A percentile compares a stretch with the other conserved stretches of the same genome.
phyloP scores from a whole-genome alignment of 108 stramenopile species.

The Pseudonitzschia multiseries region DNA sequence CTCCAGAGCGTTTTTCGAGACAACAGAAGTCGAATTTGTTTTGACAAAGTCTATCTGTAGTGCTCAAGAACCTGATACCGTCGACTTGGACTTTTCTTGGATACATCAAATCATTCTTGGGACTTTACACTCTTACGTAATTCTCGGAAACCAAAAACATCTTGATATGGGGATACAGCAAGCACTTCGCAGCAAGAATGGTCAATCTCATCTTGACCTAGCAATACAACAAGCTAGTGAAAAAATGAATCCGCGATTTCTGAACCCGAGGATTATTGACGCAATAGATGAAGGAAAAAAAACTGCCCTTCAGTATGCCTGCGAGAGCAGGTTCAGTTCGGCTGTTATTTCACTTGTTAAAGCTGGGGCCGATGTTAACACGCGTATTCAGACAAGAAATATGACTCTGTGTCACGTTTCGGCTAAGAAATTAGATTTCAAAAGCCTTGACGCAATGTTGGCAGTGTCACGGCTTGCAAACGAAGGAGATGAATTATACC shows the following conservation, averaged over 20 bases:
- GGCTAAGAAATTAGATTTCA: slow-evolving; percentile 57
- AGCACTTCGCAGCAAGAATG: slow-evolving; percentile 16
- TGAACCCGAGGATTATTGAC: slow-evolving; percentile 58
- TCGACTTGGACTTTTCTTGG: slow-evolving; percentile 42
- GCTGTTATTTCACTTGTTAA: slow-evolving; percentile 60
- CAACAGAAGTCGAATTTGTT: slow-evolving; percentile 43
- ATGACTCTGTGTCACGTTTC: slow-evolving; percentile 62
- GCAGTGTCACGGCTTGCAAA: slow-evolving; percentile 64
- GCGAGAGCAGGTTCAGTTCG: slow-evolving; percentile 38
- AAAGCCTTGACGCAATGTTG: slow-evolving; percentile 55
- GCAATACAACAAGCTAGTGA: slow-evolving; percentile 16
- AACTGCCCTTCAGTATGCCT: slow-evolving; percentile 81
- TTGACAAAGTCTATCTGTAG: slow-evolving; percentile 53
- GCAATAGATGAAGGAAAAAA: slow-evolving; percentile 61
- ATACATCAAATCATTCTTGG: slow-evolving; percentile 80
- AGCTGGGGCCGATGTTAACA: slow-evolving; percentile 67
- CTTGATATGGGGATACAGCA: slow-evolving; percentile 52
- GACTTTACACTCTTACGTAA: slow-evolving; percentile 71
- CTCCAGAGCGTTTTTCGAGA: slow-evolving; percentile 52
- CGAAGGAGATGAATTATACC: slow-evolving; percentile 54
- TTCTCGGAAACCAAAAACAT: slow-evolving; percentile 55
- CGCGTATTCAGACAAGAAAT: slow-evolving; percentile 21
- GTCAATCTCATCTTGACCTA: slow-evolving; percentile 12
- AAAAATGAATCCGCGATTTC: slow-evolving; percentile 21
- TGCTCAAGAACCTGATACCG: slow-evolving; percentile 21